phyloP scores from a whole-genome alignment of 2,329 filamentous ascomycete species.

The Apiospora rasikravindrae region DNA sequence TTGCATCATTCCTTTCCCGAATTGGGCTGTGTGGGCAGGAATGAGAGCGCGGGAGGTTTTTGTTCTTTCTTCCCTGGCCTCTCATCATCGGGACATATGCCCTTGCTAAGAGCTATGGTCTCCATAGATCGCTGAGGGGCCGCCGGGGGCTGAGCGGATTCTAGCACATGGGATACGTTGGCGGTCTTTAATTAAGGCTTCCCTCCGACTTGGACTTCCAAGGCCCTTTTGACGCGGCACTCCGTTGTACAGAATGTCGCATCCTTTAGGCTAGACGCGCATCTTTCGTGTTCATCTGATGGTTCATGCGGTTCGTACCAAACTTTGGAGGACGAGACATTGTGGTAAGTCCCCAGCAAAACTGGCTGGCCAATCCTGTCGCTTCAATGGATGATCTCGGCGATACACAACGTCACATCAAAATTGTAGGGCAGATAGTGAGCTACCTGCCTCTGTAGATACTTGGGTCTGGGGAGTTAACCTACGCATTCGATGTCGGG shows the following conservation, averaged over 20 bases:
- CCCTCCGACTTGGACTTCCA: not conserved
- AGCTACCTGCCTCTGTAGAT: not conserved
- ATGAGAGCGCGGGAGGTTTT: not conserved
- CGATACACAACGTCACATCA: not conserved
- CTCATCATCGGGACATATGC: conserved; percentile 8
- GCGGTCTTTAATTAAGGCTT: conserved; percentile 7
- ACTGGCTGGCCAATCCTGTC: not conserved
- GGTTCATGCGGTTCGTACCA: conserved; percentile 4
- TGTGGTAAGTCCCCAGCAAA: not conserved
- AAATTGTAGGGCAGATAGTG: not conserved
- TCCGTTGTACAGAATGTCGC: not conserved
- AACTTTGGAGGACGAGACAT: not conserved
- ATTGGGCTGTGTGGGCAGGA: not conserved
- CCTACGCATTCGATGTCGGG: not conserved
- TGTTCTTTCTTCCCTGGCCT: not conserved
- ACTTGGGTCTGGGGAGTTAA: not conserved
- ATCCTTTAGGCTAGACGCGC: conserved; percentile 4
- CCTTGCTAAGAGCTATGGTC: not conserved
- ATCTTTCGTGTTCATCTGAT: conserved; percentile 1
- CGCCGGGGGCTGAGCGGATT: conserved; percentile 10
- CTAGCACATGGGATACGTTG: conserved; percentile 10
- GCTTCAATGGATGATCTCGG: not conserved
- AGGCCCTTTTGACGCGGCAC: not conserved
- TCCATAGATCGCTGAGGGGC: conserved; percentile 5
- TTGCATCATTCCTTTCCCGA: not conserved